Evolutionary conservation across 2,329 filamentous ascomycete genomes (phyloP).

Genomic region (Colletotrichum australisinense): DNA sequence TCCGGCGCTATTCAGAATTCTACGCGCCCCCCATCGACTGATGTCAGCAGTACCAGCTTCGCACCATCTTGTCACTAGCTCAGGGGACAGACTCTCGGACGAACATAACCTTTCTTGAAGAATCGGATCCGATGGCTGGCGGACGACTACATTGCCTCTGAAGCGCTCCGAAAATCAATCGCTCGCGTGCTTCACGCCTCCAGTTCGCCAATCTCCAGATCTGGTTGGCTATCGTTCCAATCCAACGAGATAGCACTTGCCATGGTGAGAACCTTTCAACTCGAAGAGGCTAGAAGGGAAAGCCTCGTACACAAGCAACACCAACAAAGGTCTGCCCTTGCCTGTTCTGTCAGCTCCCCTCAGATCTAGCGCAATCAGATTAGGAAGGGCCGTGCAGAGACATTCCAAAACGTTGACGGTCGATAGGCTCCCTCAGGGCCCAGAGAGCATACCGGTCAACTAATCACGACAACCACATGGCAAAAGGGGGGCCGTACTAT

Average conservation of each 20-base stretch:
- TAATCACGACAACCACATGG: constrained; percentile 7
- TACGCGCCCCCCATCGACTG: not conserved
- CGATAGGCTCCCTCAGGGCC: not conserved
- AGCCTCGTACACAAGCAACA: not conserved
- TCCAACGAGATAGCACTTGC: not conserved
- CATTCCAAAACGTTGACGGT: not conserved
- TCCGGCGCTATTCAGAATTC: not conserved
- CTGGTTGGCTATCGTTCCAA: not conserved
- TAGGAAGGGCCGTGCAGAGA: not conserved
- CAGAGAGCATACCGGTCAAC: not conserved
- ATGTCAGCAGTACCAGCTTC: not conserved
- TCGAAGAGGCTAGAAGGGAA: not conserved
- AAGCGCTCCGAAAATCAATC: not conserved
- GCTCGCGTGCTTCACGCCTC: not conserved
- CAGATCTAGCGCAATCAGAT: not conserved
- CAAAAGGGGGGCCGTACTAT: not conserved
- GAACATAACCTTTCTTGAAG: not conserved
- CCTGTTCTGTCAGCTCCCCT: not conserved
- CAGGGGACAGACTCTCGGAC: not conserved
- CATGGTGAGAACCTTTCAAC: not conserved
- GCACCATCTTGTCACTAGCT: not conserved
- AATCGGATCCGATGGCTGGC: not conserved
- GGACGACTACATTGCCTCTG: not conserved
- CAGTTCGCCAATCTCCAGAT: not conserved
- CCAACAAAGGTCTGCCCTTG: not conserved